phyloP scores from a whole-genome alignment of 345 rosid genomes.

The Bretschneidera sinensis region DNA sequence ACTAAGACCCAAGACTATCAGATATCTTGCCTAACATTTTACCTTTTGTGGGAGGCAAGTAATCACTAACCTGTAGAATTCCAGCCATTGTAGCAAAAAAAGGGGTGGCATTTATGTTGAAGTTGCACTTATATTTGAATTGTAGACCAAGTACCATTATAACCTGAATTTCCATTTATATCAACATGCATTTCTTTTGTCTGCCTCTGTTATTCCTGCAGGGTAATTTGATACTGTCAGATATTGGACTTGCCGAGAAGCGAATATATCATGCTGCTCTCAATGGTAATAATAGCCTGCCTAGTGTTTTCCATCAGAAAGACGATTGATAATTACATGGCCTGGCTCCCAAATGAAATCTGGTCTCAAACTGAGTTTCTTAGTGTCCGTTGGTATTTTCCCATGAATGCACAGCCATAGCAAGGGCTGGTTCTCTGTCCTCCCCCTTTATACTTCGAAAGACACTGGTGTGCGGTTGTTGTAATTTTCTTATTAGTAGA shows the following conservation, averaged over 20 bases:
- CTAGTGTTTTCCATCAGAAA: slow-evolving; percentile 96
- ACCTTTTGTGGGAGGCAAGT: background rate
- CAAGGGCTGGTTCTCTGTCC: slow-evolving; percentile 12
- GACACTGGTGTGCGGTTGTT: slow-evolving; percentile 16
- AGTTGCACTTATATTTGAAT: background rate
- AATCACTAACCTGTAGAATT: background rate
- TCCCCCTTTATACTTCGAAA: slow-evolving; percentile 11
- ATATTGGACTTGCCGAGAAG: slow-evolving; percentile 92
- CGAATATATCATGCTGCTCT: slow-evolving; percentile 94
- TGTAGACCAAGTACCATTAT: background rate
- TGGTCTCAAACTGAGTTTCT: slow-evolving; percentile 35
- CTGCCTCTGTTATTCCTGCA: slow-evolving; percentile 41
- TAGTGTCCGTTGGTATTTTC: slow-evolving; percentile 27
- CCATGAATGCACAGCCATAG: slow-evolving; percentile 25
- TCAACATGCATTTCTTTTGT: background rate
- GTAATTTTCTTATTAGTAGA: slow-evolving; percentile 24
- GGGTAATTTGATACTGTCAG: slow-evolving; percentile 78
- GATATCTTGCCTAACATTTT: background rate
- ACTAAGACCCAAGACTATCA: background rate
- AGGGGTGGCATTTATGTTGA: background rate
- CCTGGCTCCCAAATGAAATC: slow-evolving; percentile 43
- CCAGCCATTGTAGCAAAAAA: too few relatives aligned
- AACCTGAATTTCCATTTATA: background rate
- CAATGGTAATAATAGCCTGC: slow-evolving; percentile 98
- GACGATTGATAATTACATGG: slow-evolving; percentile 77